Conservation (phyloP, 331 rosid species). For the Erythrophleum ivorense region DNA sequence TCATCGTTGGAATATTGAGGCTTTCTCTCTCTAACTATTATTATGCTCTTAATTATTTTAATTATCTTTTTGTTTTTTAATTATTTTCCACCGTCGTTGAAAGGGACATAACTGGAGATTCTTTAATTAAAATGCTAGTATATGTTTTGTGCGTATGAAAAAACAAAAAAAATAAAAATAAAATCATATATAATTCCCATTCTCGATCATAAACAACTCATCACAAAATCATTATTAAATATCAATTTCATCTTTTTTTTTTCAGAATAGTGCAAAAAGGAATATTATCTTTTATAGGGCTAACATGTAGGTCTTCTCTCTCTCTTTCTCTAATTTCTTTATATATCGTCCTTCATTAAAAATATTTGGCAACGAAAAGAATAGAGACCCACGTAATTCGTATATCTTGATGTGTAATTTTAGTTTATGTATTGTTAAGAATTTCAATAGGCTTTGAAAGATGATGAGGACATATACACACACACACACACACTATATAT, state of each 20-base stretch:
- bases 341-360: too few relatives aligned
- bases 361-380: too few relatives aligned
- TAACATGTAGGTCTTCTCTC: too few relatives aligned
- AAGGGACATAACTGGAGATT: not conserved
- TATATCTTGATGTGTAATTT: not conserved
- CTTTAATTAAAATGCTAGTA: not conserved
- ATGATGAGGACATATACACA: not conserved
- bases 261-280: not conserved
- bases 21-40: constrained; percentile 13
- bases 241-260: not conserved
- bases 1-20: not conserved
- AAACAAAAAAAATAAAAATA: not conserved
- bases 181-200: not conserved
- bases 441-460: not conserved
- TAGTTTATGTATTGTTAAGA: not conserved
- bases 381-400: too few relatives aligned
- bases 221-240: not conserved
- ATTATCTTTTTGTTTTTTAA: not conserved
- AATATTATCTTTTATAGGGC: too few relatives aligned
- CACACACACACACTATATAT: too few relatives aligned
- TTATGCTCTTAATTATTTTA: not conserved
- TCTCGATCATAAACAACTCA: not conserved
- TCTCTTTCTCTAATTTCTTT: not conserved
- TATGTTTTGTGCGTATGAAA: not conserved
- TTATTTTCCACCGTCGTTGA: not conserved